phyloP scores from a whole-genome alignment of 768 basidiomycete genomes.

The Xerocomellus chrysenteron region DNA sequence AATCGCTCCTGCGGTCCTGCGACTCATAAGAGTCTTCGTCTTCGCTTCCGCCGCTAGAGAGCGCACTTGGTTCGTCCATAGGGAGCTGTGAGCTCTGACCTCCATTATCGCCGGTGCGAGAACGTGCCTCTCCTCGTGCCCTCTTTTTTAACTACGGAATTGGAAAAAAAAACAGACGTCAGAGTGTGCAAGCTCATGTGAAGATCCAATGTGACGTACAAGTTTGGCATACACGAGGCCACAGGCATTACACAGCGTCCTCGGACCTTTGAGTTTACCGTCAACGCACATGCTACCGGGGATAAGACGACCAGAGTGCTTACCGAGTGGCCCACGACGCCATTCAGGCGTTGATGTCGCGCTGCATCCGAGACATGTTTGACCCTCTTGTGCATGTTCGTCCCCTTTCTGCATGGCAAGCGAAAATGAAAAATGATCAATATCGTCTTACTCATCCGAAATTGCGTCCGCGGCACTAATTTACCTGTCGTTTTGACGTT shows the following conservation, averaged over 20 bases:
- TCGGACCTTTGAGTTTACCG: constrained; percentile 53
- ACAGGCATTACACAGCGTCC: constrained; percentile 84
- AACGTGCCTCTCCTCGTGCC: constrained; percentile 33
- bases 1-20: constrained; percentile 35
- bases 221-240: constrained; percentile 86
- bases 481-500: constrained; percentile 35
- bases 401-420: constrained; percentile 36
- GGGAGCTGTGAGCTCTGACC: constrained; percentile 32
- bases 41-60: constrained; percentile 34
- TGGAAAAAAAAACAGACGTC: constrained; percentile 19
- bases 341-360: constrained; percentile 88
- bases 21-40: constrained; percentile 35
- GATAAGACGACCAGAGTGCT: constrained; percentile 29
- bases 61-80: constrained; percentile 24
- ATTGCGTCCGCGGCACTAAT: constrained; percentile 27
- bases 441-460: constrained; percentile 30
- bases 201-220: constrained; percentile 46
- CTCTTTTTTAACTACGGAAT: constrained; percentile 32
- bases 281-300: constrained; percentile 26
- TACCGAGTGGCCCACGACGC: constrained; percentile 81
- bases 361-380: constrained; percentile 77
- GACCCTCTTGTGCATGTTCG: constrained; percentile 53
- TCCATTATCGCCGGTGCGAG: constrained; percentile 25
- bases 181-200: constrained; percentile 18
- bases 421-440: constrained; percentile 22